Conservation (phyloP, 2,329 filamentous ascomycete species). For the Laburnicola sp. region DNA sequence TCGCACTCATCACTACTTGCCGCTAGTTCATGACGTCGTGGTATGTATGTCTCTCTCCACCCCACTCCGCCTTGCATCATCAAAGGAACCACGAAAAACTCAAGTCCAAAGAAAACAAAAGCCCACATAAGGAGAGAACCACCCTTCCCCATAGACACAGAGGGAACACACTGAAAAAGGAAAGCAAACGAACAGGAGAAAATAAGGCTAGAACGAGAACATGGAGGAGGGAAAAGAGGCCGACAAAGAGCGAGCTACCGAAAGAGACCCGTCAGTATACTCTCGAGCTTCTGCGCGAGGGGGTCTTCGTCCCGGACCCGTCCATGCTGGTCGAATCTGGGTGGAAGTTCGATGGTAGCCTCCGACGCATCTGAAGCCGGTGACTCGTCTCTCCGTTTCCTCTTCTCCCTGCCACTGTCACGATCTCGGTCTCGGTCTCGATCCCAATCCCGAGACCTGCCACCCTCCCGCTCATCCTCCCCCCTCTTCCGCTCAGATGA, state of each 20-base stretch:
- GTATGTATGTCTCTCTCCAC: too few relatives aligned
- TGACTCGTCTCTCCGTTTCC: constrained; percentile 26
- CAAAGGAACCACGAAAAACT: too few relatives aligned
- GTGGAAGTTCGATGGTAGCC: constrained; percentile 42
- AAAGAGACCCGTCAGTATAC: constrained; percentile 37
- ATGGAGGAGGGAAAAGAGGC: too few relatives aligned
- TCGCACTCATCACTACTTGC: too few relatives aligned
- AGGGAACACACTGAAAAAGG: too few relatives aligned
- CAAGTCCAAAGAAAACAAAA: too few relatives aligned
- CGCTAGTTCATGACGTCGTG: too few relatives aligned
- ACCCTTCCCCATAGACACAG: too few relatives aligned
- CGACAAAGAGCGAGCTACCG: constrained; percentile 15
- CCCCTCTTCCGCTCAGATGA: constrained; percentile 14
- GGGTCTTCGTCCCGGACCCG: constrained; percentile 36
- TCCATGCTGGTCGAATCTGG: constrained; percentile 42
- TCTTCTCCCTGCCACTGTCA: neutral
- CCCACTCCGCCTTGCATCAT: too few relatives aligned
- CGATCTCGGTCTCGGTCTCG: constrained; percentile 34
- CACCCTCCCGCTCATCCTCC: constrained; percentile 9
- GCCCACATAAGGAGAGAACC: too few relatives aligned
- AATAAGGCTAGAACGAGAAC: too few relatives aligned
- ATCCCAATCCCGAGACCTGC: constrained; percentile 21
- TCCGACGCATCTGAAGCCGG: constrained; percentile 33
- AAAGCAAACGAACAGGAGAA: too few relatives aligned
- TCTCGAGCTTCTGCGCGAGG: constrained; percentile 40